Percentiles rank a stretch among this genome's conserved stretches.
Evolutionary conservation across 2,329 filamentous ascomycete genomes (phyloP).

Genomic region (Colletotrichum cordylinicola): DNA sequence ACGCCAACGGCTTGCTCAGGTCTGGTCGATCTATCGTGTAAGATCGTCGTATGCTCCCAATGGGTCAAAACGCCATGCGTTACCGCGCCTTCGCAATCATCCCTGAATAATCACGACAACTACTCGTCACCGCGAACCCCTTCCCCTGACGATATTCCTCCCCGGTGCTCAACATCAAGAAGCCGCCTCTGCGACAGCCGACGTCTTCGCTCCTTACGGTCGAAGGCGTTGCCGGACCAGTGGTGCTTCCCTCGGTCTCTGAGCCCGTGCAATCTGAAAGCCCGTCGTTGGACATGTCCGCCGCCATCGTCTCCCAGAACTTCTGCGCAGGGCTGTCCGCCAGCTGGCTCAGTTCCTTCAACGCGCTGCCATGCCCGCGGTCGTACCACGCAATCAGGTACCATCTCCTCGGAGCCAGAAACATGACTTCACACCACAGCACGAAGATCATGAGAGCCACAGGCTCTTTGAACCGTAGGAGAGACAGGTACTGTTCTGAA

Average conservation of each 20-base stretch:
- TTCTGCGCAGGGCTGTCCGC: neutral
- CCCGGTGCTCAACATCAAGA: slow-evolving; percentile 1
- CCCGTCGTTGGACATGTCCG: neutral
- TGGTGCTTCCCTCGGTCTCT: slow-evolving; percentile 2
- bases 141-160: neutral
- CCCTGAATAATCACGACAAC: neutral
- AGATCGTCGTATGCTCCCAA: neutral
- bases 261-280: neutral
- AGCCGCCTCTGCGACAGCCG: neutral
- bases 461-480: slow-evolving; percentile 5
- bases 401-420: slow-evolving; percentile 12
- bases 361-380: neutral
- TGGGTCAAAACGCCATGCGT: neutral
- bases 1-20: neutral
- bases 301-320: slow-evolving; percentile 12
- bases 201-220: neutral
- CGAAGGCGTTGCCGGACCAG: neutral
- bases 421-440: slow-evolving; percentile 19
- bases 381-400: slow-evolving; percentile 20
- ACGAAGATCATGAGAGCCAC: slow-evolving; percentile 20
- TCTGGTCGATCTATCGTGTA: neutral
- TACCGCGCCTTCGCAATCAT: neutral
- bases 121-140: neutral
- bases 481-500: slow-evolving; percentile 14
- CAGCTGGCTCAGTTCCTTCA: slow-evolving; percentile 2